phyloP scores from a whole-genome alignment of 2,329 filamentous ascomycete genomes.

The Septoria linicola region DNA sequence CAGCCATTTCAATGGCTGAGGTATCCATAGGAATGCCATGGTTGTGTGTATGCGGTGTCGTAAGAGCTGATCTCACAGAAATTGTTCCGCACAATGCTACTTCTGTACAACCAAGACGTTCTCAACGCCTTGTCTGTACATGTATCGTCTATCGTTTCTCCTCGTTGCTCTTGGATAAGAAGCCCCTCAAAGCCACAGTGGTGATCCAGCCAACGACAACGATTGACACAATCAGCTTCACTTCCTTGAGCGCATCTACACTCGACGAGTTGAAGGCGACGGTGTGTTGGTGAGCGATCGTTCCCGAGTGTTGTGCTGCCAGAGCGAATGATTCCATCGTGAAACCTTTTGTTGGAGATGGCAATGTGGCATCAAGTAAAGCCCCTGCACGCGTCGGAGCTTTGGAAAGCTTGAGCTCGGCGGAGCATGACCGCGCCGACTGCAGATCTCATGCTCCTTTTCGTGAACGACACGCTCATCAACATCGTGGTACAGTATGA shows the following conservation, averaged over 20 bases:
- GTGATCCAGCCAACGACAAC: conserved; percentile 43
- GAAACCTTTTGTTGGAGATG: too few relatives aligned
- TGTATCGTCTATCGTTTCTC: background rate
- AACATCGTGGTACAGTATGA: too few relatives aligned
- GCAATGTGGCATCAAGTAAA: conserved; percentile 9
- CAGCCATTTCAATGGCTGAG: conserved; percentile 26
- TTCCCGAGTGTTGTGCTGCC: conserved; percentile 36
- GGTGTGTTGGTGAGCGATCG: conserved; percentile 49
- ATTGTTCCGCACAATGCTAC: too few relatives aligned
- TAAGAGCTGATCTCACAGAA: too few relatives aligned
- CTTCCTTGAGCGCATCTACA: conserved; percentile 51
- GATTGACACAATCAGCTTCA: conserved; percentile 52
- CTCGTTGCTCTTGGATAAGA: conserved; percentile 7
- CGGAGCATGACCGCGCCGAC: too few relatives aligned
- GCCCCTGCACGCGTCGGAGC: conserved; percentile 10
- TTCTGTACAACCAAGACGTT: too few relatives aligned
- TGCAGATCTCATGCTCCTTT: too few relatives aligned
- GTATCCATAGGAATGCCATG: conserved; percentile 9
- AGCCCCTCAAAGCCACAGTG: conserved; percentile 30
- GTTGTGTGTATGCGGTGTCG: too few relatives aligned
- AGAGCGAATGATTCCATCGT: conserved; percentile 38
- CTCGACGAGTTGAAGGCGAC: conserved; percentile 53
- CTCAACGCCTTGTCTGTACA: too few relatives aligned
- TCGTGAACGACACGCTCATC: too few relatives aligned
- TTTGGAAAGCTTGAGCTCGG: conserved; percentile 7